Evolutionary conservation across 176 grass and related monocot species (phyloP), one percentile per base, ranked within the genome.

Genomic region (Avena atlantica): DNA sequence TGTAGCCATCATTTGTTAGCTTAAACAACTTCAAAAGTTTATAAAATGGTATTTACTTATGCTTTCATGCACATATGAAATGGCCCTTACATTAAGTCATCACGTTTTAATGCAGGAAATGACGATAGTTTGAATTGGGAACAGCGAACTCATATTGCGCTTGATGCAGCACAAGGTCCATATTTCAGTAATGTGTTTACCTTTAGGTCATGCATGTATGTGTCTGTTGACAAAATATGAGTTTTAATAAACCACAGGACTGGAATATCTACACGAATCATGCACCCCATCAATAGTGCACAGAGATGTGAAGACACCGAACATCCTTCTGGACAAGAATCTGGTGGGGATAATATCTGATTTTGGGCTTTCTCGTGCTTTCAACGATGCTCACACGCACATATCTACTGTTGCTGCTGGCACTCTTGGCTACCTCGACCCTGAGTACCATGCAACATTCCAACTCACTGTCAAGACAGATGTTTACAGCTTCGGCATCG

Each of bases 141-240:
- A 53, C 59, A 89, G 12, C 60, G 87, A 15, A 58, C 79, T 77
- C 79, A 68, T 65, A 89, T 89, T 79, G 81, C 87, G 25, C 58
- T 83, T 58, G 81, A 79, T 58, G 73, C 81, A 2, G 87, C 87
- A 70, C 87, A 90, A 90, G 88, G 77, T 86, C 27, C 27, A 29
- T 29, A 42, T 45, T 45, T 45, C 44, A 45, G 6, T 45, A n/a
- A 27, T 11, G 6, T 29, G 4, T 65, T 65, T 29, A 9, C 8
- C 12, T 80, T 17, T 80, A 65, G 8, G 20, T 24, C 21, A 64
- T 80, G 14, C 20, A 17, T 19, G 3, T 52, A 15, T 29, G 3
- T 76, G 47, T 48, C 31, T 6, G 27, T 37, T 84, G 5, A 36
- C 25, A 63, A 73, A 49, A 5, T 19, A 59, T 24, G 25, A n/a